Conservation (phyloP, 164 flowering plant species). For the Sedum album region DNA sequence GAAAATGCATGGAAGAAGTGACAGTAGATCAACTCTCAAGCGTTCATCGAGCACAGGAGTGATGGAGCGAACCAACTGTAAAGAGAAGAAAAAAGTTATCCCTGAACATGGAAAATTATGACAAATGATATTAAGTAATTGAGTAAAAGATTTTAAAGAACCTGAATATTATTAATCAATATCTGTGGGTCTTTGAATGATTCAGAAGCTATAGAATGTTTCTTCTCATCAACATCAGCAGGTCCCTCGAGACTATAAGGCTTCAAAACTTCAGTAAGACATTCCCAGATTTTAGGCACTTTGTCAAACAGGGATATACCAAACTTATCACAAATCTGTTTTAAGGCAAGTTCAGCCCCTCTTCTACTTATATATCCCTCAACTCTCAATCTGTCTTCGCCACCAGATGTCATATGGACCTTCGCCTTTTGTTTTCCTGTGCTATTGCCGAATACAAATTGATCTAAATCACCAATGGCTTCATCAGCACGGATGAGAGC, state of each 20-base stretch:
- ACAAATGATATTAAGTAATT: not conserved
- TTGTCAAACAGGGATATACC: conserved; percentile 68
- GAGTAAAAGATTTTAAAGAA: conserved; percentile 13
- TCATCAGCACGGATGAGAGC: conserved; percentile 57
- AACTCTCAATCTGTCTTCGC: conserved; percentile 74
- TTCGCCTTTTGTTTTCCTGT: conserved; percentile 46
- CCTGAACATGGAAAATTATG: not conserved
- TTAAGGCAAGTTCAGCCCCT: conserved; percentile 88
- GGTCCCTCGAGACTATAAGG: conserved; percentile 32
- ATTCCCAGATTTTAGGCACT: conserved; percentile 92
- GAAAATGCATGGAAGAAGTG: conserved; percentile 84
- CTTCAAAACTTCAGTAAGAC: conserved; percentile 79
- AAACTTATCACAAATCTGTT: conserved; percentile 70
- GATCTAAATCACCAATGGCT: conserved; percentile 74
- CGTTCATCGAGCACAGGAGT: conserved; percentile 62
- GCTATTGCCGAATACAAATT: conserved; percentile 46
- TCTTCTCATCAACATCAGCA: conserved; percentile 28
- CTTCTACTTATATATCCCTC: conserved; percentile 89
- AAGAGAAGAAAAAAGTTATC: not conserved
- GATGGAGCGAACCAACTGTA: conserved; percentile 79
- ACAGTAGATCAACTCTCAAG: conserved; percentile 52
- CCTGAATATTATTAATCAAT: conserved; percentile 93
- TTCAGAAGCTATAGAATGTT: conserved; percentile 27
- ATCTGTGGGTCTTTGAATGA: conserved; percentile 73
- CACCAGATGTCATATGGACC: conserved; percentile 46